phyloP scores from a whole-genome alignment of 1,284 basidiomycete genomes.

The Ganoderma resinaceum region DNA sequence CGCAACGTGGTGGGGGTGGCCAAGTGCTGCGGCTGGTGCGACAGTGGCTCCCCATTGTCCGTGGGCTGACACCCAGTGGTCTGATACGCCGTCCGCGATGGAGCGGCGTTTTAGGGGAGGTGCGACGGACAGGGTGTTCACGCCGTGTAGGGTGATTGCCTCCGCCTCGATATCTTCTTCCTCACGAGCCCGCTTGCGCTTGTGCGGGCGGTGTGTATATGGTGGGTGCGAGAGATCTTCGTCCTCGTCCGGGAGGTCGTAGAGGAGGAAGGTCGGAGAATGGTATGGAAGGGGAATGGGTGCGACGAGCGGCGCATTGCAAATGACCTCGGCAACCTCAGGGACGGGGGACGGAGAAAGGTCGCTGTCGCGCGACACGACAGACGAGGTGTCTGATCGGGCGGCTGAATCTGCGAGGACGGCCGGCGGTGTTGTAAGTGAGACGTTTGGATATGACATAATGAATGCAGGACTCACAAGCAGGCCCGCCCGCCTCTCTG shows the following conservation, averaged over 20 bases:
- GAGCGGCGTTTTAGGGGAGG: conserved; percentile 34
- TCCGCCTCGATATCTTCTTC: conserved; percentile 34
- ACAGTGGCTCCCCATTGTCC: conserved; percentile 11
- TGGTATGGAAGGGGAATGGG: conserved; percentile 73
- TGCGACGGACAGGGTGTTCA: conserved; percentile 6
- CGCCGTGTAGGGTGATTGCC: conserved; percentile 21
- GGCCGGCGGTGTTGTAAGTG: conserved; percentile 8
- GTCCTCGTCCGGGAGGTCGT: conserved; percentile 68
- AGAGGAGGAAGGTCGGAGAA: conserved; percentile 71
- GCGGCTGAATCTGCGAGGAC: conserved; percentile 45
- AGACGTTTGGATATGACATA: conserved; percentile 4
- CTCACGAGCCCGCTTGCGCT: conserved; percentile 58
- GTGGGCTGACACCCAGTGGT: conserved; percentile 12
- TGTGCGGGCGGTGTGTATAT: conserved; percentile 58
- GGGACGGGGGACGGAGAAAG: conserved; percentile 36
- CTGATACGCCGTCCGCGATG: conserved; percentile 12
- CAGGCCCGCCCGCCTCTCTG: conserved; percentile 14
- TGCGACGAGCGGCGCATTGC: conserved; percentile 68
- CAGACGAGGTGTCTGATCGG: conserved; percentile 48
- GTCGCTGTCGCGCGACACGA: conserved; percentile 33
- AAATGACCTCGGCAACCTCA: conserved; percentile 53
- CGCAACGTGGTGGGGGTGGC: conserved; percentile 23
- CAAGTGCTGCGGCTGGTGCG: conserved; percentile 13
- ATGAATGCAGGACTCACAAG: conserved; percentile 29
- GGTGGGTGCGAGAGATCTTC: conserved; percentile 74